A percentile compares a stretch with the other conserved stretches of the same genome.
phyloP scores from a whole-genome alignment of 78 protist species.

The Isochrysis galbana region DNA sequence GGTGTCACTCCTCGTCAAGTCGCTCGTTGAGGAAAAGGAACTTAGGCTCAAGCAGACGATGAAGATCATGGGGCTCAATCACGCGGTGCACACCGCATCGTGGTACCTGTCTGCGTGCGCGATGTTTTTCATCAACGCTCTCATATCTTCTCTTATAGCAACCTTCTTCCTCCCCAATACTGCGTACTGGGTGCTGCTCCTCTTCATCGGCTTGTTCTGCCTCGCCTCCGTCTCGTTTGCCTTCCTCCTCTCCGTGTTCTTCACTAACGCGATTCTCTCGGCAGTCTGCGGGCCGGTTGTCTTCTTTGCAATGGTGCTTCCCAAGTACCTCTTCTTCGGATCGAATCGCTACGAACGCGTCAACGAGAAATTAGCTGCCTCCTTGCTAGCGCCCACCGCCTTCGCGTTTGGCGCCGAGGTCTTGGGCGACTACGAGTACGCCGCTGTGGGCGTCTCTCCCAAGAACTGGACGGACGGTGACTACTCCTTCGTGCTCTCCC shows the following conservation, averaged over 20 bases:
- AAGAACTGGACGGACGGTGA: not conserved
- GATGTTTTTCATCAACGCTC: not conserved
- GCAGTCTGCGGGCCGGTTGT: slow-evolving; percentile 6
- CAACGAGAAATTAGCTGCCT: not conserved
- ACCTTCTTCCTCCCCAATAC: not conserved
- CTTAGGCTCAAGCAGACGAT: slow-evolving; percentile 1
- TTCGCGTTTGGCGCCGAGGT: slow-evolving; percentile 34
- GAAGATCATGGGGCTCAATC: not conserved
- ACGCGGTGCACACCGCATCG: not conserved
- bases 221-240: not conserved
- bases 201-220: not conserved
- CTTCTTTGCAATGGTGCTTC: not conserved
- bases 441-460: not conserved
- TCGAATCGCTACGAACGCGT: not conserved
- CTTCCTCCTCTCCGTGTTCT: not conserved
- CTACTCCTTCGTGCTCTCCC: not conserved
- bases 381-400: slow-evolving; percentile 2
- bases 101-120: not conserved
- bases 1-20: slow-evolving; percentile 19
- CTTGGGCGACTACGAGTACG: slow-evolving; percentile 18
- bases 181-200: not conserved
- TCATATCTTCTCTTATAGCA: not conserved
- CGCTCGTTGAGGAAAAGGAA: slow-evolving; percentile 33
- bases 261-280: not conserved
- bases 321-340: not conserved